Base-by-base conservation (phyloP, 768 basidiomycete species). In the Erythrobasidium yunnanense region DNA sequence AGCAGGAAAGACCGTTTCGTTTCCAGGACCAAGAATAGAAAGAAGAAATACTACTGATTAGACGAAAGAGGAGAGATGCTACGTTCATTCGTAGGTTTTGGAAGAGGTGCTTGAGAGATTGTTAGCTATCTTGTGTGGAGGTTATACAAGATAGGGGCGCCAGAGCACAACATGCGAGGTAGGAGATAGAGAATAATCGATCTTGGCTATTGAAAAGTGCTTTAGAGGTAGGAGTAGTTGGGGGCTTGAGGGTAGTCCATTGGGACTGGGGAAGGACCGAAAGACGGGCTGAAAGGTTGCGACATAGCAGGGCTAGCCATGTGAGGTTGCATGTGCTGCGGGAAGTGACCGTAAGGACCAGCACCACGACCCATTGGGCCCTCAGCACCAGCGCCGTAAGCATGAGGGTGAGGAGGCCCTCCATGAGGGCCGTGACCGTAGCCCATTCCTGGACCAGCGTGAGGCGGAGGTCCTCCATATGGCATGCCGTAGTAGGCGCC, bases 401-500 rank as follows among this genome's bases (percentile, higher is more conserved):
- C 45, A 7, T 25, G 13, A n/a, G 29, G 56, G 35, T 32, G 56
- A 23, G 6, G 22, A 18, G 17, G 20, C 32, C 32, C 23, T 18
- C 32, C 23, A 6, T 54, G 52, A 54, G 52, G 52, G 23, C 52
- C 52, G 23, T 6, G 29, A 50, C 22, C 22, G 22, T 32, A n/a
- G 52, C 56, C 22, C 56, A 45, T 25, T 11, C 23, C 11, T 29
- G 54, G 54, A 15, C 54, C 54, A 23, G 23, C 54, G 17, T 29
- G 54, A 23, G 25, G 54, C 11, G 45, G 60, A 30, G 46, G 46
- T 20, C 47, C 47, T 8, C 60, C 60, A 32, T 49, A 51, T 33
- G 60, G 60, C 60, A 63, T 63, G 60, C 60, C 60, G 30, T 63
- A 63, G 60, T 63, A 63, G 60, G 13, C 11, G 11, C 49, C 49